These are phyloP conservation scores for Xerocomellus intermedius DNA, from an alignment of 768 basidiomycete species.

Conservation along the genomic window DNA sequence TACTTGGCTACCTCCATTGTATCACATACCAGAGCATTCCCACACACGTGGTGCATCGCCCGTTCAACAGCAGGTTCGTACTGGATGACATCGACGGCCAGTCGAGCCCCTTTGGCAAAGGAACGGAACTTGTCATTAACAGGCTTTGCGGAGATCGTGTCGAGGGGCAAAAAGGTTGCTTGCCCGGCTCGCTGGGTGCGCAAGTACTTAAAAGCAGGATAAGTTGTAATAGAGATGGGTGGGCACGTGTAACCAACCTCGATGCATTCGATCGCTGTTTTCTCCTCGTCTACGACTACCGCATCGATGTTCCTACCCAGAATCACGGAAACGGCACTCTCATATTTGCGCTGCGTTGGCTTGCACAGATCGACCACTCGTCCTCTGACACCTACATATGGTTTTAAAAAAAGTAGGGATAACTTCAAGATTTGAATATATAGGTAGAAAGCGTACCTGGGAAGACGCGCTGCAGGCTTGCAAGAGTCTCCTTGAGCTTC, in stretches of 20 bases:
- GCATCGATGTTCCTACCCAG: slow-evolving; percentile 95
- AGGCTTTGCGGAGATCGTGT: slow-evolving; percentile 92
- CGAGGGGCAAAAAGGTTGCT: slow-evolving; percentile 98
- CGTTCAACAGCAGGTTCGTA: slow-evolving; percentile 83
- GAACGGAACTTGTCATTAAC: slow-evolving; percentile 93
- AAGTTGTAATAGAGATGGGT: background rate
- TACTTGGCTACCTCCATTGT: slow-evolving; percentile 89
- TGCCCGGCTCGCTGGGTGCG: slow-evolving; percentile 92
- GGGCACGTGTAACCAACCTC: slow-evolving; percentile 52
- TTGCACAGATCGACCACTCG: slow-evolving; percentile 93
- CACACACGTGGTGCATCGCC: slow-evolving; percentile 96
- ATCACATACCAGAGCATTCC: slow-evolving; percentile 93
- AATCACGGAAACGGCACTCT: slow-evolving; percentile 86
- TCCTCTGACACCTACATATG: slow-evolving; percentile 74
- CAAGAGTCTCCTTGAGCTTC: slow-evolving; percentile 81
- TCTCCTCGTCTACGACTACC: slow-evolving; percentile 95
- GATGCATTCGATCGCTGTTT: slow-evolving; percentile 96
- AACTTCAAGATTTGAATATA: background rate
- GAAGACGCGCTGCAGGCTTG: slow-evolving; percentile 84
- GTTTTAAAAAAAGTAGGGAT: background rate
- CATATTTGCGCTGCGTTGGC: slow-evolving; percentile 89
- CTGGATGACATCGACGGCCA: slow-evolving; percentile 85
- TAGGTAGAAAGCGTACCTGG: slow-evolving; percentile 51
- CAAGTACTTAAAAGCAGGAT: slow-evolving; percentile 65
- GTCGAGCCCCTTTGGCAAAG: slow-evolving; percentile 81